A percentile compares a stretch with the other conserved stretches of the same genome.
Conservation (phyloP, 1,139 yeast species). For the Scheffersomyces illinoinensis region DNA sequence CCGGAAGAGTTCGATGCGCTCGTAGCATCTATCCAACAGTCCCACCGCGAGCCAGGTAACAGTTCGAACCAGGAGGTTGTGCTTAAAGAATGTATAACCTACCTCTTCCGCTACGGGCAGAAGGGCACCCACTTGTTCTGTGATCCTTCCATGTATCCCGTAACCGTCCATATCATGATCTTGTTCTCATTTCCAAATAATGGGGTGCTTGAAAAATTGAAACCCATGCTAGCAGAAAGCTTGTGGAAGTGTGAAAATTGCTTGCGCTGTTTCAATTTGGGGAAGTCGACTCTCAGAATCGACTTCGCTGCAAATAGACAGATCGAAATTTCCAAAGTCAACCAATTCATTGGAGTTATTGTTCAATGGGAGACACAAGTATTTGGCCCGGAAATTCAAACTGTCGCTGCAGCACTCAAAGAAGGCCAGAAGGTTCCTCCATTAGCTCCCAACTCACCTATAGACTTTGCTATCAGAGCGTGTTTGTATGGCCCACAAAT, state of each 20-base stretch:
- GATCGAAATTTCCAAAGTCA: conserved; percentile 49
- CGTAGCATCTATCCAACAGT: conserved; percentile 18
- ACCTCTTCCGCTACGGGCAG: conserved; percentile 26
- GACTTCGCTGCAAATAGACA: conserved; percentile 53
- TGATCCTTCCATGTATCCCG: conserved; percentile 46
- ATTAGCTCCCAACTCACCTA: conserved; percentile 9
- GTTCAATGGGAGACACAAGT: conserved; percentile 50
- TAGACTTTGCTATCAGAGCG: conserved; percentile 34
- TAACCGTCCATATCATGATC: conserved; percentile 55
- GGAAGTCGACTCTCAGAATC: conserved; percentile 51
- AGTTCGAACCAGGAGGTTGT: conserved; percentile 28
- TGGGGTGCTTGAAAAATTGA: conserved; percentile 43
- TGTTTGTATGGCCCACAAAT: conserved; percentile 54
- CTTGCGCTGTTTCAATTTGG: conserved; percentile 49
- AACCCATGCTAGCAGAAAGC: conserved; percentile 36
- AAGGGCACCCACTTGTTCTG: conserved; percentile 55
- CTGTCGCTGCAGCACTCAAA: conserved; percentile 23
- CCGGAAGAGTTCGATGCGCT: conserved; percentile 31
- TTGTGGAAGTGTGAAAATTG: conserved; percentile 54
- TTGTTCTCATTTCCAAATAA: conserved; percentile 59
- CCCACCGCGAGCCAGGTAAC: conserved; percentile 26
- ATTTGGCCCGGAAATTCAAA: conserved; percentile 15
- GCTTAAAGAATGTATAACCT: conserved; percentile 24
- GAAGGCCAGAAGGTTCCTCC: conserved; percentile 8
- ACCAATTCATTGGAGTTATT: conserved; percentile 50